Base-by-base conservation (phyloP, 345 rosid species). In the Ceriops zippeliana region DNA sequence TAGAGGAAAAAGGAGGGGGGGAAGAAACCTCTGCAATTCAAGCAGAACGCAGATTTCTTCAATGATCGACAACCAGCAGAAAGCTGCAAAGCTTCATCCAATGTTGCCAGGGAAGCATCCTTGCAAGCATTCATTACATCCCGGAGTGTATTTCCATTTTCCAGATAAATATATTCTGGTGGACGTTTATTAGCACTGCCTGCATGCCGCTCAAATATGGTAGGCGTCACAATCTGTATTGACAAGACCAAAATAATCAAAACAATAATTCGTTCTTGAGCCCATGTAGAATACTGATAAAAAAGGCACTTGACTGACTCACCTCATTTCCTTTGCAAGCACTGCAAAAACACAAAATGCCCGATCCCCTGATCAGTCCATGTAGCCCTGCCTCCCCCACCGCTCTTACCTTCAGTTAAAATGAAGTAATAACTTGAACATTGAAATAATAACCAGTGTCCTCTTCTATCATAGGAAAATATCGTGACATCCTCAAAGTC, bases 151-250 rank as follows among this genome's bases (percentile, higher is more conserved):
- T 67, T 82, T 58, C 96, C 96, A 77, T 86, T 89, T 73, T 88
- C 91, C 75, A 93, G 78, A 73, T 38, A 75, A 62, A 85, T 91
- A 78, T 88, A 81, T 67, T 91, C 99, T 26, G 96, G 86, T 7
- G 97, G 96, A 21, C 88, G 90, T 73, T 89, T 91, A 76, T 93
- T 93, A 61, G 85, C 32, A 84, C 96, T 88, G 64, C 84, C 85
- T 24, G 99, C 99, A 83, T 93, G 99, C 77, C 78, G 22, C 86
- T 91, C 99, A 63, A 72, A 95, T 34, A 77, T 54, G 24, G 77
- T 52, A 49, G 99, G 86, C 0, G 84, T 66, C 65, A 91, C 83
- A 66, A 83, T 86, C 99, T 95, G 70, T 56, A 70, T 63, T 63
- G 37, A 32, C 30, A 65, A 61, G 47, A 5, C 5, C 6, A 38